Evolutionary conservation across 495 filamentous ascomycete genomes (phyloP).

Genomic region (Neurospora hispaniola): DNA sequence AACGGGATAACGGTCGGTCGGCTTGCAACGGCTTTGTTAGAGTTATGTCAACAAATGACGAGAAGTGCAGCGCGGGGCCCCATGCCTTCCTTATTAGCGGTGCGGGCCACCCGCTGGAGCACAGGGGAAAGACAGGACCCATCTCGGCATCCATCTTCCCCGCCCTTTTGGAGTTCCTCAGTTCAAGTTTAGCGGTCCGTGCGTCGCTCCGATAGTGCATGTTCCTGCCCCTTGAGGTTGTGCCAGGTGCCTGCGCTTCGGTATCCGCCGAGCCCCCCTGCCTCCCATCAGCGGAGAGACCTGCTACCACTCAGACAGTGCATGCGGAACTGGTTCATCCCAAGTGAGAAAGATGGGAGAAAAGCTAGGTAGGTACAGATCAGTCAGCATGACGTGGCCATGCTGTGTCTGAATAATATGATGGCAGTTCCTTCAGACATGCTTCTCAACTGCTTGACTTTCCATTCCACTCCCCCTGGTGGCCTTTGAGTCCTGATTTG

Average conservation of each 20-base stretch:
- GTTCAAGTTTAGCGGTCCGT: not conserved
- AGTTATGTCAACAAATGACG: not conserved
- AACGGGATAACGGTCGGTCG: constrained; percentile 10
- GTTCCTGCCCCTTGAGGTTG: not conserved
- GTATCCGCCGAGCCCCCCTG: not conserved
- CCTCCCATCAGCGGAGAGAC: not conserved
- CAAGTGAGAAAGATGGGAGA: not conserved
- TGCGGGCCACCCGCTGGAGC: not conserved
- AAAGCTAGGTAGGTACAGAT: not conserved
- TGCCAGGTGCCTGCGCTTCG: not conserved
- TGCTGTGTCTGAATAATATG: not conserved
- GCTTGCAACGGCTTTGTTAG: constrained; percentile 24
- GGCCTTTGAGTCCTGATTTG: not conserved
- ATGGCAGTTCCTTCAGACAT: not conserved
- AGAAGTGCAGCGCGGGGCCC: not conserved
- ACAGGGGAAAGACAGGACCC: not conserved
- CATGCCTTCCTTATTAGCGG: not conserved
- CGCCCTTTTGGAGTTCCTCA: not conserved
- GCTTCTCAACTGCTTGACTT: not conserved
- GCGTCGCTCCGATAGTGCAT: not conserved
- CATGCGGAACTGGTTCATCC: not conserved
- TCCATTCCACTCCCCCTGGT: not conserved
- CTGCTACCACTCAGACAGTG: not conserved
- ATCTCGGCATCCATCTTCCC: not conserved
- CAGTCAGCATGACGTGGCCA: not conserved